These are phyloP conservation scores for Macadamia tetraphylla DNA, from an alignment of 164 flowering plant species.

Conservation along the genomic window DNA sequence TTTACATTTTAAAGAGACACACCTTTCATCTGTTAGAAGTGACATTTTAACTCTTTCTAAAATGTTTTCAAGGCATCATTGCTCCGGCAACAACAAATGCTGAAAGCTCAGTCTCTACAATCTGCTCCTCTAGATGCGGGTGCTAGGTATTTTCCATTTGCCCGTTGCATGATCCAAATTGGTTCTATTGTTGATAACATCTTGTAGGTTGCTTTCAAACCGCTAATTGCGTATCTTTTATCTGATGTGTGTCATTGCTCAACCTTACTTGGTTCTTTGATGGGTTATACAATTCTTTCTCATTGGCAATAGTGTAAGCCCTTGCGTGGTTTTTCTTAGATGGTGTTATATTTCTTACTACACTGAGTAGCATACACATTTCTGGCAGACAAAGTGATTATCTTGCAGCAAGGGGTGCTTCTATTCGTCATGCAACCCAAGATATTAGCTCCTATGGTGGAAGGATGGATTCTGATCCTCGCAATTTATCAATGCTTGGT, in stretches of 20 bases:
- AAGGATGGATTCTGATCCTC: conserved; percentile 75
- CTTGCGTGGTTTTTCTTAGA: conserved; percentile 23
- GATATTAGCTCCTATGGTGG: conserved; percentile 68
- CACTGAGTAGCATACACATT: conserved; percentile 63
- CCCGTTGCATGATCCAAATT: neutral
- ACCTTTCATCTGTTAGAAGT: too few relatives aligned
- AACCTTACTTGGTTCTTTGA: conserved; percentile 3
- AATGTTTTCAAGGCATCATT: conserved; percentile 30
- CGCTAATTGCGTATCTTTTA: neutral
- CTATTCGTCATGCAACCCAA: conserved; percentile 61
- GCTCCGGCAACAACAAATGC: conserved; percentile 72
- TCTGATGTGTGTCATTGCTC: conserved; percentile 10
- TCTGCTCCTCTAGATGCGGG: conserved; percentile 63
- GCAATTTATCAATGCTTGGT: conserved; percentile 43
- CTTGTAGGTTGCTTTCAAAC: neutral
- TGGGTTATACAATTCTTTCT: neutral
- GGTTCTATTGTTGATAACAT: conserved; percentile 1
- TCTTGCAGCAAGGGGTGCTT: conserved; percentile 71
- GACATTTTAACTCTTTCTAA: neutral
- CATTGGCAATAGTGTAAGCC: conserved; percentile 12
- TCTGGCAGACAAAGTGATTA: conserved; percentile 99
- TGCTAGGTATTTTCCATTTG: conserved; percentile 53
- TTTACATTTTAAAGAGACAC: neutral
- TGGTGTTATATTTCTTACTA: conserved; percentile 28
- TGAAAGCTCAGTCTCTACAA: conserved; percentile 63